Conservation (phyloP, 2,329 filamentous ascomycete genomes). For the Verticillium klebahnii region DNA sequence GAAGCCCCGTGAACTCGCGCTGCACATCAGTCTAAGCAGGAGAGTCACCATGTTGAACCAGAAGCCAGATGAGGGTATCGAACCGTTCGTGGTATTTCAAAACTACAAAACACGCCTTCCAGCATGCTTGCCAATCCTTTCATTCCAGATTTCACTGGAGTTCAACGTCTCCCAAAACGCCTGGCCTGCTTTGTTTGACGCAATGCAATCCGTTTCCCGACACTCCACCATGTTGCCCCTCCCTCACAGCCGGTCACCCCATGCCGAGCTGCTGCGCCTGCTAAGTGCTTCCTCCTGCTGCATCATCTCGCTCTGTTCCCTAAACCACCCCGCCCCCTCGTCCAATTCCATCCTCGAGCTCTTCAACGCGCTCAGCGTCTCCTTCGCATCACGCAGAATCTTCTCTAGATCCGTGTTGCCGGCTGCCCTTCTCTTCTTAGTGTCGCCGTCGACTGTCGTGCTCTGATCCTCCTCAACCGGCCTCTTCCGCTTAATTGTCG, state of each 20-base stretch:
- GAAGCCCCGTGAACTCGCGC: no score
- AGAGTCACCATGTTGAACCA: not conserved
- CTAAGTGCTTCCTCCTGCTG: slow-evolving; percentile 30
- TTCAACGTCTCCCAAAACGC: not conserved
- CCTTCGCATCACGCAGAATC: slow-evolving; percentile 35
- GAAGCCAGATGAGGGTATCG: not conserved
- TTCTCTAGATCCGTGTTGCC: slow-evolving; percentile 27
- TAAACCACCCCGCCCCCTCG: slow-evolving; percentile 41
- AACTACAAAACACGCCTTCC: not conserved
- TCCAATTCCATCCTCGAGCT: slow-evolving; percentile 40
- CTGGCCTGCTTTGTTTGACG: slow-evolving; percentile 2
- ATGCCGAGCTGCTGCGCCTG: slow-evolving; percentile 25
- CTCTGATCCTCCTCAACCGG: slow-evolving; percentile 9
- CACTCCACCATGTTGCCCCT: not conserved
- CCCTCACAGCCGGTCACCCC: slow-evolving; percentile 17
- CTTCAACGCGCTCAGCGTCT: slow-evolving; percentile 30
- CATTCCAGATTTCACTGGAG: not conserved
- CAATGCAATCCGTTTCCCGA: not conserved
- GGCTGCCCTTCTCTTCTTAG: slow-evolving; percentile 20
- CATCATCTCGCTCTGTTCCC: slow-evolving; percentile 37
- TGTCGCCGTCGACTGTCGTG: slow-evolving; percentile 7
- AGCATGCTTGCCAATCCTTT: not conserved
- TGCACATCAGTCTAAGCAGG: no score
- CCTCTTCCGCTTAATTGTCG: slow-evolving; percentile 18
- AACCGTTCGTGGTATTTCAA: not conserved